phyloP scores from a whole-genome alignment of 345 rosid species.

The Gossypioides kirkii region DNA sequence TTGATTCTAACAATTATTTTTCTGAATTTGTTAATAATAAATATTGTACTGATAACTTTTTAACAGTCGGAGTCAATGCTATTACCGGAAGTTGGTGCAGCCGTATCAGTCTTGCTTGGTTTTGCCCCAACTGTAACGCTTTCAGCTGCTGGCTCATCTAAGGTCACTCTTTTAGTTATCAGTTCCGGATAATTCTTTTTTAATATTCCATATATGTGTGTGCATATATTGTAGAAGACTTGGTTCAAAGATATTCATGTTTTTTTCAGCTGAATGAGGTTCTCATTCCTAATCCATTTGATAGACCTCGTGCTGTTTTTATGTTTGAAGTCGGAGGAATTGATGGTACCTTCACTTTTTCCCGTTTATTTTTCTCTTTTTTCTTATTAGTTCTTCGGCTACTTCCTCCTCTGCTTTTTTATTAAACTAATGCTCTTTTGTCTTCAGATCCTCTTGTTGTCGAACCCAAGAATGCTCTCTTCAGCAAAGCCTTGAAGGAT shows the following conservation, averaged over 20 bases:
- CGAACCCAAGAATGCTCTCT: constrained; percentile 27
- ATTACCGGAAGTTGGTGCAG: constrained; percentile 61
- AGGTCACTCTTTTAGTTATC: constrained; percentile 40
- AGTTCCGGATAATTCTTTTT: background rate
- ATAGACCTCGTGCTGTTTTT: constrained; percentile 81
- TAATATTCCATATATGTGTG: background rate
- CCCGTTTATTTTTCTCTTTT: background rate
- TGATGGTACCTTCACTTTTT: constrained; percentile 36
- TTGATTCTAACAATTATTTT: no score
- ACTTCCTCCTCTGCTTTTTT: background rate
- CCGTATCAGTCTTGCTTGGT: constrained; percentile 88
- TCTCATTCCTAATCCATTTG: constrained; percentile 77
- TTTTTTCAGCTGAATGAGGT: constrained; percentile 68
- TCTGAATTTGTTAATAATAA: background rate
- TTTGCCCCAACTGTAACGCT: constrained; percentile 59
- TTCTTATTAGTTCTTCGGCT: background rate
- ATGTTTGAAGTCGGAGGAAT: constrained; percentile 76
- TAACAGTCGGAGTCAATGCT: constrained; percentile 45
- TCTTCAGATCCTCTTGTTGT: constrained; percentile 40
- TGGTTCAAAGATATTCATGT: background rate
- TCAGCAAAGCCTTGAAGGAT: constrained; percentile 41
- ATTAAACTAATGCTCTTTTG: constrained; percentile 10
- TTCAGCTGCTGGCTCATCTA: constrained; percentile 68
- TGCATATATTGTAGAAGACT: background rate
- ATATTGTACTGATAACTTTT: background rate